Evolutionary conservation across 2,329 filamentous ascomycete species (phyloP), one percentile per base, ranked within the genome.

Genomic region (Aspergillus sergii): DNA sequence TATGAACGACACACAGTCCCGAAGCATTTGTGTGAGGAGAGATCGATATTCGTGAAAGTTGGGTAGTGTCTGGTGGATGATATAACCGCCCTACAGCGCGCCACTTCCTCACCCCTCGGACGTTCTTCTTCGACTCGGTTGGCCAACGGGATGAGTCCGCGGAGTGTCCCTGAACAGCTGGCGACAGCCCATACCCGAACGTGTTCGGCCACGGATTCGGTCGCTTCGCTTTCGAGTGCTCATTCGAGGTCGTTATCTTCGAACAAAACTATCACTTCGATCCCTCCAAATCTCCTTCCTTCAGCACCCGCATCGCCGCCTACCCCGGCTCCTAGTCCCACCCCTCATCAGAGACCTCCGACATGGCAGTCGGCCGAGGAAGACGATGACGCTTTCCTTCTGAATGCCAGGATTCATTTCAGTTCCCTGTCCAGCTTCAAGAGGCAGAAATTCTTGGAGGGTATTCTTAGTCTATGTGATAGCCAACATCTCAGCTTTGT

Each of bases 401-500:
- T 92, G 68, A 89, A 93, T 73, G 88, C 95, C 62, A 87, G 92
- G 64, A 86, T 89, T 64, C 88, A 93, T 72, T 98, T 98, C 74
- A 88, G 89, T 72, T 88, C 89, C 60, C 89, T 93, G 77, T 90
- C 89, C 62, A 87, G 89, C 28, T 86, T 88, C 0, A 91, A 94
- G 78, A 88, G 92, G 62, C 91, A 93, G 71, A 87, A 91, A 45
- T 87, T 96, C 71, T 82, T 99, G 63, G 92, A 92, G 57, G 94
- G 97, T 75, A 83, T 99, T 62, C 83, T 99, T 68, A 96, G 96
- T 73, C 86, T 97, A 70, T 99, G 95, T 81, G 96, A 96, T 70
- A 97, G 92, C 72, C 93, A 96, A 73, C 91, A 96, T 77, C 84
- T 99, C 69, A 97, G 93, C 79, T 98, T 97, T 75, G 94, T 99